Conservation (phyloP, 2,329 filamentous ascomycete species). For the Aspergillus melleus region DNA sequence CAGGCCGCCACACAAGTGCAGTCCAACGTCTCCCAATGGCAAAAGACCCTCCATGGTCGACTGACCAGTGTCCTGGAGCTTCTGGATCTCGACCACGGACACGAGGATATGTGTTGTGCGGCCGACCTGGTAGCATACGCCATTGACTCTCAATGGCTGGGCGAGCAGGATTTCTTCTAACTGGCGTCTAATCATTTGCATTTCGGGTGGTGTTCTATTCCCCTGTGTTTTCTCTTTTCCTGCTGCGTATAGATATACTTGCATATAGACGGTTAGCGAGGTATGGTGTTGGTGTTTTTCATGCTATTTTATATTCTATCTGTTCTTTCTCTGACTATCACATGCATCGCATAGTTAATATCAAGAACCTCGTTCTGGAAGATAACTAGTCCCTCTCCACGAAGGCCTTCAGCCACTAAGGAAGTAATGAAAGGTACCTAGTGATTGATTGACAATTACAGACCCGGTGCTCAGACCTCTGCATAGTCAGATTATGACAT, state of each 20-base stretch:
- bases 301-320: not conserved
- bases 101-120: slow-evolving; percentile 44
- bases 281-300: not conserved
- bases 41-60: slow-evolving; percentile 33
- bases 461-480: too few species aligned
- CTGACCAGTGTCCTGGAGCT: slow-evolving; percentile 35
- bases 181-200: not conserved
- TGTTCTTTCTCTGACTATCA: not conserved
- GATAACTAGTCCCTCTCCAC: slow-evolving; percentile 32
- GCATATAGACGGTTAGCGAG: slow-evolving; percentile 1
- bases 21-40: slow-evolving; percentile 22
- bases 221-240: not conserved
- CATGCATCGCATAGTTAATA: not conserved
- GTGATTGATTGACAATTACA: not conserved
- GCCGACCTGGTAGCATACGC: slow-evolving; percentile 46
- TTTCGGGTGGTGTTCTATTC: not conserved
- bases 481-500: too few species aligned
- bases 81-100: slow-evolving; percentile 38
- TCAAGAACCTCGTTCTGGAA: not conserved
- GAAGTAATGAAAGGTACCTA: too few species aligned
- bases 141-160: slow-evolving; percentile 44
- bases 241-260: not conserved
- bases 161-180: slow-evolving; percentile 40
- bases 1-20: slow-evolving; percentile 14
- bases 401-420: slow-evolving; percentile 56